Evolutionary conservation across 495 filamentous ascomycete genomes (phyloP).

Genomic region (Neurospora sp.): DNA sequence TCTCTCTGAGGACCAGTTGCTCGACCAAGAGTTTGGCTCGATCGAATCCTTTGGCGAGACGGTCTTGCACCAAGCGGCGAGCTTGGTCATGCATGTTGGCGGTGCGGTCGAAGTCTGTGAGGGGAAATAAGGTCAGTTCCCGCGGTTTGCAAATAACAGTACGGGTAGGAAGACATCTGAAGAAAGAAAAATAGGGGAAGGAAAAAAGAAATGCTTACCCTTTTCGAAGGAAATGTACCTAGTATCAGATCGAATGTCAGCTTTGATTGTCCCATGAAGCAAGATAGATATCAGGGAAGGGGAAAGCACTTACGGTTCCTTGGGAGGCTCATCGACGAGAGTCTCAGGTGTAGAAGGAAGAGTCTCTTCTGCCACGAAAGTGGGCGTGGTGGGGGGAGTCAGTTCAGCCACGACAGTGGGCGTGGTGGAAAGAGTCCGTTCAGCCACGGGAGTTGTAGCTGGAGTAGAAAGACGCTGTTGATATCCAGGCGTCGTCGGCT

Average conservation of each 20-base stretch:
- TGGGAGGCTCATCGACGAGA: background rate
- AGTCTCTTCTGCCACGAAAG: background rate
- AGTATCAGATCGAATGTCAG: background rate
- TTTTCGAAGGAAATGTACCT: background rate
- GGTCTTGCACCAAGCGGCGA: background rate
- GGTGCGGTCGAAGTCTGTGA: background rate
- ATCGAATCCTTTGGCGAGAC: background rate
- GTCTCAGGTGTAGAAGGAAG: background rate
- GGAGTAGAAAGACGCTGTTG: background rate
- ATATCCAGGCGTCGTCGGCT: background rate
- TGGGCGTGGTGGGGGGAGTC: background rate
- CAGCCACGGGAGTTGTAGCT: background rate
- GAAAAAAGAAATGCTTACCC: background rate
- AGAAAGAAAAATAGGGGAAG: too few relatives aligned
- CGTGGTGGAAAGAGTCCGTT: background rate
- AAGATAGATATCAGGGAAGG: background rate
- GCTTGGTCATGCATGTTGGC: background rate
- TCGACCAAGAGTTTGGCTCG: background rate
- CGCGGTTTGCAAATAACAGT: background rate
- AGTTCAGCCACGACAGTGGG: background rate
- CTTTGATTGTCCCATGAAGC: background rate
- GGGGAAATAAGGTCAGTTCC: background rate
- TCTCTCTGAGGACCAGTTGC: background rate
- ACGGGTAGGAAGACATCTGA: background rate
- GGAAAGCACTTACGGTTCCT: background rate